Conservation (phyloP, 164 flowering plant genomes). For the Macadamia integrifolia region DNA sequence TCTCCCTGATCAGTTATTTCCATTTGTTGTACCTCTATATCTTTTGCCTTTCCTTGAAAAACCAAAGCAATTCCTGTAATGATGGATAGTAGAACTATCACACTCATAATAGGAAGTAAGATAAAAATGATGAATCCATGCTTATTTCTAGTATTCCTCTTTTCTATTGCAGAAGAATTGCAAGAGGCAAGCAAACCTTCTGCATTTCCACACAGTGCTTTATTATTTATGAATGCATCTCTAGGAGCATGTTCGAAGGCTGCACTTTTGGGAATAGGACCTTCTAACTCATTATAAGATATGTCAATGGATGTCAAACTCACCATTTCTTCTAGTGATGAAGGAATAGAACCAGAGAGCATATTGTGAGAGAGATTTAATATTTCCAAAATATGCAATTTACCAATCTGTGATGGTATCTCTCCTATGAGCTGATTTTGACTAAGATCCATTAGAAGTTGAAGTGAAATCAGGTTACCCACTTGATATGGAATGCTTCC, state of each 20-base stretch:
- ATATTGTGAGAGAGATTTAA: background rate
- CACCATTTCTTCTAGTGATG: background rate
- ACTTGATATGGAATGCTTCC: too few relatives aligned
- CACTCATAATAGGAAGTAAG: background rate
- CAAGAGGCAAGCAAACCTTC: conserved; percentile 1
- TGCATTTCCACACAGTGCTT: conserved; percentile 17
- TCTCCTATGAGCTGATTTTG: too few relatives aligned
- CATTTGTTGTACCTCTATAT: background rate
- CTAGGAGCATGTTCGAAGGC: conserved; percentile 1
- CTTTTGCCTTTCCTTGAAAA: background rate
- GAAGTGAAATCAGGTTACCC: too few relatives aligned
- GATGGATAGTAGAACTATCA: background rate
- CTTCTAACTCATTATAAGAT: too few relatives aligned
- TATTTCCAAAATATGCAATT: background rate
- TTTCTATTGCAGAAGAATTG: background rate
- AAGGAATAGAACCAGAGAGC: too few relatives aligned
- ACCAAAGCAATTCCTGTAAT: too few relatives aligned
- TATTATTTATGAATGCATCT: conserved; percentile 1
- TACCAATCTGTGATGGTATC: too few relatives aligned
- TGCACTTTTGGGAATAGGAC: conserved; percentile 4
- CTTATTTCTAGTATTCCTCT: background rate
- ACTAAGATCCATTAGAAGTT: too few relatives aligned
- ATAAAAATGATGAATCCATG: background rate
- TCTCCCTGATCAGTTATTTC: background rate
- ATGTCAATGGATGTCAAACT: background rate